Evolutionary conservation across 2,329 filamentous ascomycete genomes (phyloP), one percentile per base, ranked within the genome.

Genomic region (Lachnellula suecica): DNA sequence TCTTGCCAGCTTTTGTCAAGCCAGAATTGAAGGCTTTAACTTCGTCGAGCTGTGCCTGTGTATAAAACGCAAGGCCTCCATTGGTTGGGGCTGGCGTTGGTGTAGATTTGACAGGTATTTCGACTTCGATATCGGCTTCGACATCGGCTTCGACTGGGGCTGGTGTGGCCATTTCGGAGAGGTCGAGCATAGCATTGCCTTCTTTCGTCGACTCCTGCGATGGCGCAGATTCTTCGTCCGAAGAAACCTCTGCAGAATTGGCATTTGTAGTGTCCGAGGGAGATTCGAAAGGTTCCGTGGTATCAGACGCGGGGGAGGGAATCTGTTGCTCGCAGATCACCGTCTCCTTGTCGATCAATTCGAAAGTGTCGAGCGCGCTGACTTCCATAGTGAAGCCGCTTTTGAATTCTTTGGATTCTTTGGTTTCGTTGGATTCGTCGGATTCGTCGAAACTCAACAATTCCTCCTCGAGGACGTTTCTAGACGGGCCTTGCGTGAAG

Each of bases 401-500:
- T 42, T 23, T 24, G 20, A 23, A 17, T n/a, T 23, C 45, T 47
- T 51, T 53, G 17, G 29, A 44, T n/a, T n/a, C n/a, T n/a, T n/a
- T n/a, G n/a, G n/a, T n/a, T n/a, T n/a, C n/a, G n/a, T 23, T 24
- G 20, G 27, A 17, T n/a, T 23, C 45, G 44, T 51, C 52, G 17
- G 29, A 44, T 22, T 61, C 58, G 25, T 59, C 53, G 46, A 63
- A 59, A 15, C 51, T 54, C 42, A 62, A 59, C 51, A 61, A 53
- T 47, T 59, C 54, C 25, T 53, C 52, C 20, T 65, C 59, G 34
- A 62, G 49, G 47, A 61, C 34, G 31, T 56, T 50, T 9, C 38
- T 44, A 29, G 55, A 49, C 15, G 59, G 62, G 4, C 63, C 63
- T 4, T 53, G 46, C 2, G 63, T 65, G 37, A 65, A 63, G 9